These are phyloP conservation scores for Trichomonascus vanleenenianus DNA, from an alignment of 805 yeast species.

Conservation along the genomic window DNA sequence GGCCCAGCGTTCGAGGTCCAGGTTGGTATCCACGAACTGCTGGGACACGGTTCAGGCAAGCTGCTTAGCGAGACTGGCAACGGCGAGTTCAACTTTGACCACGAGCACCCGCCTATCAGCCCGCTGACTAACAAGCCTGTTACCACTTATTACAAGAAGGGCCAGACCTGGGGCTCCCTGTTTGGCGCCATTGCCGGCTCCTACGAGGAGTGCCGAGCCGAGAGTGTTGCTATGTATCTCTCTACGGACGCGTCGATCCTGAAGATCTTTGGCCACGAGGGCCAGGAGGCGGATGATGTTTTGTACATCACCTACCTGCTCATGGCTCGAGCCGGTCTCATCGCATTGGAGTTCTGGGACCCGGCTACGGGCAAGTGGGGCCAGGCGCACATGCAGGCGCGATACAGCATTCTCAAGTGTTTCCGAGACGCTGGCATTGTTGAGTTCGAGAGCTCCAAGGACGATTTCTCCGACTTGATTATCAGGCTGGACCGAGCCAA, in stretches of 20 bases:
- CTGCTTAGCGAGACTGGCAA: slow-evolving; percentile 52
- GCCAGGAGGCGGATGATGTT: slow-evolving; percentile 50
- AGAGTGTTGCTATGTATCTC: slow-evolving; percentile 76
- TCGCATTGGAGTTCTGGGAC: slow-evolving; percentile 83
- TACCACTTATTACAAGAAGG: slow-evolving; percentile 61
- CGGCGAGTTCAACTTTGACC: slow-evolving; percentile 67
- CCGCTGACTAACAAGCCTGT: slow-evolving; percentile 52
- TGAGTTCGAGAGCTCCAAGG: slow-evolving; percentile 40
- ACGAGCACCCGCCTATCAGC: slow-evolving; percentile 51
- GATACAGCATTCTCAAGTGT: slow-evolving; percentile 75
- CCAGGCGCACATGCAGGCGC: slow-evolving; percentile 91
- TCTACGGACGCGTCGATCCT: slow-evolving; percentile 61
- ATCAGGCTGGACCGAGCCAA: slow-evolving; percentile 52
- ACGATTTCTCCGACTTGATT: slow-evolving; percentile 49
- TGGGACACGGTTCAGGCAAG: slow-evolving; percentile 91
- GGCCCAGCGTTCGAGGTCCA: slow-evolving; percentile 86
- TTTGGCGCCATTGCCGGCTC: slow-evolving; percentile 81
- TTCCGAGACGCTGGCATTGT: slow-evolving; percentile 64
- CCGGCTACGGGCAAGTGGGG: slow-evolving; percentile 82
- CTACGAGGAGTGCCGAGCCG: slow-evolving; percentile 91
- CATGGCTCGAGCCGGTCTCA: slow-evolving; percentile 84
- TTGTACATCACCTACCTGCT: slow-evolving; percentile 63
- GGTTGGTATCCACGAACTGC: slow-evolving; percentile 85
- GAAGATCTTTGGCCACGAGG: slow-evolving; percentile 62
- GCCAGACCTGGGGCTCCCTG: slow-evolving; percentile 86